Evolutionary conservation across 2,329 filamentous ascomycete genomes (phyloP).

Genomic region (Trichoderma cornu-damae): DNA sequence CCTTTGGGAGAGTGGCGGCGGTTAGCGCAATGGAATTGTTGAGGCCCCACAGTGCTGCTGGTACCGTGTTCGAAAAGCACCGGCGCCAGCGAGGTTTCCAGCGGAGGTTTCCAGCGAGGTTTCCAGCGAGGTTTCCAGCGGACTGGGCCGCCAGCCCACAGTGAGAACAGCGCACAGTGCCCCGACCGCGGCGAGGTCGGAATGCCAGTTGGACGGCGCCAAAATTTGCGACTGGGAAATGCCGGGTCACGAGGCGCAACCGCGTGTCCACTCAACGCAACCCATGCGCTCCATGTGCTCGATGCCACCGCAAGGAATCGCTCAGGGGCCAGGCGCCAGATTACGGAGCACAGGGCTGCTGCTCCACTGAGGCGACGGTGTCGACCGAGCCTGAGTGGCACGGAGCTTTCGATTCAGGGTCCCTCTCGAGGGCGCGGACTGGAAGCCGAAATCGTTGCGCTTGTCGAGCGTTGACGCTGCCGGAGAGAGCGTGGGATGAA

Average conservation of each 20-base stretch:
- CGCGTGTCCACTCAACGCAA: constrained; percentile 17
- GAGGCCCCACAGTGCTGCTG: constrained; percentile 5
- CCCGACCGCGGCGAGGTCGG: constrained; percentile 5
- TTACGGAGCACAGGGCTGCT: neutral
- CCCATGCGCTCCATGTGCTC: constrained; percentile 15
- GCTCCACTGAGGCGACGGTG: neutral
- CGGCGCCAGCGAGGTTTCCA: neutral
- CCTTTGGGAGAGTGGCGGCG: neutral
- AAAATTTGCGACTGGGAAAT: neutral
- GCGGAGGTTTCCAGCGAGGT: neutral
- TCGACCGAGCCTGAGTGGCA: neutral
- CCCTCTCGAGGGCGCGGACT: neutral
- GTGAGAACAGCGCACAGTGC: neutral
- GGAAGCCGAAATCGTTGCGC: neutral
- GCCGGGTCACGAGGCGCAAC: constrained; percentile 19
- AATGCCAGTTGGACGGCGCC: constrained; percentile 1
- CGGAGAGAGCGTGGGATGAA: neutral
- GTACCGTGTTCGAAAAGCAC: neutral
- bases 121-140: neutral
- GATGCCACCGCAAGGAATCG: constrained; percentile 8
- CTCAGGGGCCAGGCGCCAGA: constrained; percentile 8
- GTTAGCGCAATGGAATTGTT: neutral
- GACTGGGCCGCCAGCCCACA: neutral
- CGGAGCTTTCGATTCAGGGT: neutral
- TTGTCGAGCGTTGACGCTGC: neutral